phyloP scores from a whole-genome alignment of 2,329 filamentous ascomycete genomes.

The Sporothrix humicola region DNA sequence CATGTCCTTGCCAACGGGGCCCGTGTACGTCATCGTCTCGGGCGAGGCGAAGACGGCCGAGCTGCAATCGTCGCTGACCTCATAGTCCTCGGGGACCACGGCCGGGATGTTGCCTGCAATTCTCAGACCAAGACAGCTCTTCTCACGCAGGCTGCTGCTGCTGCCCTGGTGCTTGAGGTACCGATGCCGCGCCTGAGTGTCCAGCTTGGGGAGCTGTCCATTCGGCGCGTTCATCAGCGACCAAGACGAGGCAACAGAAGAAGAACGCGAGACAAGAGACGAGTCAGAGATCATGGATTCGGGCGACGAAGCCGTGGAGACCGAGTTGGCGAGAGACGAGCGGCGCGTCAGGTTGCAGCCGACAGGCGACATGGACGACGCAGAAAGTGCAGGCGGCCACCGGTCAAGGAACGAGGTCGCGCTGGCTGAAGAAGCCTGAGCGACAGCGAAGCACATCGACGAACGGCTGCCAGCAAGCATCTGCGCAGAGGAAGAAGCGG shows the following conservation, averaged over 20 bases:
- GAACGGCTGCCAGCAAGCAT: slow-evolving; percentile 54
- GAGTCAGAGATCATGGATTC: slow-evolving; percentile 71
- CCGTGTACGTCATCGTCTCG: slow-evolving; percentile 57
- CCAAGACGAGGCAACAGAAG: slow-evolving; percentile 68
- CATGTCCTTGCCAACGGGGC: slow-evolving; percentile 58
- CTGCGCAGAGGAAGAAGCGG: slow-evolving; percentile 56
- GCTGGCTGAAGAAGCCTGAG: slow-evolving; percentile 56
- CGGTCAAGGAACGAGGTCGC: slow-evolving; percentile 59
- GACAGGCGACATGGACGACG: slow-evolving; percentile 59
- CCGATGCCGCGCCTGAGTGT: slow-evolving; percentile 68
- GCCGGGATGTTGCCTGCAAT: slow-evolving; percentile 52
- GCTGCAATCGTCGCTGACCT: slow-evolving; percentile 46
- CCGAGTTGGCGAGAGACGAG: slow-evolving; percentile 67
- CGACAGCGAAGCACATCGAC: slow-evolving; percentile 67
- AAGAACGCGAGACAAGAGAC: slow-evolving; percentile 66
- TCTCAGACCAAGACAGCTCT: slow-evolving; percentile 58
- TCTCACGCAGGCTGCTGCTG: slow-evolving; percentile 34
- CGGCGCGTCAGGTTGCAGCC: slow-evolving; percentile 58
- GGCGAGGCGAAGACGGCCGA: slow-evolving; percentile 58
- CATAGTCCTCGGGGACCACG: slow-evolving; percentile 63
- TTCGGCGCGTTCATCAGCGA: slow-evolving; percentile 65
- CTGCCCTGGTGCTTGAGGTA: slow-evolving; percentile 61
- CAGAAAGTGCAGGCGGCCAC: slow-evolving; percentile 49
- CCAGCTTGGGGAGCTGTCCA: slow-evolving; percentile 53
- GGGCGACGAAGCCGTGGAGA: slow-evolving; percentile 68